Evolutionary conservation across 73 alveolate species (phyloP), one percentile per base, ranked within the genome.

Genomic region (Paramecium pentaurelia): DNA sequence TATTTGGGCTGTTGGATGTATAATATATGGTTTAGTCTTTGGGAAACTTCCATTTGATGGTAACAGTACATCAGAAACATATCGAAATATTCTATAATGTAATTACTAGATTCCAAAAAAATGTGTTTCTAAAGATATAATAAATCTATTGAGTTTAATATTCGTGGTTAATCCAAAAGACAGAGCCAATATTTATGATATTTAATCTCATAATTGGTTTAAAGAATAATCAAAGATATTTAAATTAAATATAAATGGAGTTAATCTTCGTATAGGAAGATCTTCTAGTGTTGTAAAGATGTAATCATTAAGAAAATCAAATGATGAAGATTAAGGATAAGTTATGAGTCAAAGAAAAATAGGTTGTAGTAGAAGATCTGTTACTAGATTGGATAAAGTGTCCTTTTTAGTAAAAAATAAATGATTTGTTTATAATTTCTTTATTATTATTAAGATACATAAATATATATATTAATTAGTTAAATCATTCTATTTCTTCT

Each of bases 21-120:
- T 89, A 25, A 60, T 89, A 47, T 89, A 71, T 83, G 88, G 86
- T 0, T 37, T 89, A 16, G 94, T 89, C 16, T 44, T 28, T 38
- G 94, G 94, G 16, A 32, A 36, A 3, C 71, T 89, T 30, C 94
- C 94, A 30, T 89, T 89, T 47, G 84, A 71, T 89, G 94, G 94
- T 27, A 51, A 38, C 16, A 89, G 25, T 71, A 70, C 60, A 6
- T 64, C 54, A 11, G 91, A 89, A 45, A 89, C 75, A 16, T 40
- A 58, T 25, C 2, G 64, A 51, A 89, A 89, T 49, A 89, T 89
- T 2, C 40, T 83, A 14, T 58, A 54, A 60, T 27, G 88, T 20
- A 60, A 38, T 70, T 87, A 37, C 9, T 36, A 58, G 36, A 58
- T 87, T 68, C 80, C 89, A n/a, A 64, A 64, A 10, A 64, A 64